Percentiles rank a stretch among this genome's conserved stretches.
Evolutionary conservation across 805 yeast genomes (phyloP).

Genomic region (Candida coleopterorum): DNA sequence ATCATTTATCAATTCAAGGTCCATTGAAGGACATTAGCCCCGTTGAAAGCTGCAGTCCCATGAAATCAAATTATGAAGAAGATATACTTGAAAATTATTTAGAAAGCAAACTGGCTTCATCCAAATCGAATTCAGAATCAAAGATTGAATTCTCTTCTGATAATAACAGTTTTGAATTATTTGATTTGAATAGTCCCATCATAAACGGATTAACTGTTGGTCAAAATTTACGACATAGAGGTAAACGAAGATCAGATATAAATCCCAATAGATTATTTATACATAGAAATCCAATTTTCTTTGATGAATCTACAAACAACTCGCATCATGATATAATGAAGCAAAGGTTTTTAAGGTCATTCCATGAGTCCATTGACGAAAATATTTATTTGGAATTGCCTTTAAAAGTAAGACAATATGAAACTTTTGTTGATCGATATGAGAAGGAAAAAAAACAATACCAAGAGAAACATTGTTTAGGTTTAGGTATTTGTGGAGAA

Average conservation of each 20-base stretch:
- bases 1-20: conserved; percentile 25
- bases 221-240: conserved; percentile 18
- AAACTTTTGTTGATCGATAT: conserved; percentile 8
- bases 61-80: conserved; percentile 13
- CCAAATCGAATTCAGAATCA: background rate
- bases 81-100: conserved; percentile 36
- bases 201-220: conserved; percentile 33
- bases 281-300: conserved; percentile 11
- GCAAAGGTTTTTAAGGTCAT: conserved; percentile 12
- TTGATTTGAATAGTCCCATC: conserved; percentile 26
- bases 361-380: conserved; percentile 21
- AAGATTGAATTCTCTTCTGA: background rate
- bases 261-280: conserved; percentile 14
- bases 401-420: conserved; percentile 13
- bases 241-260: background rate
- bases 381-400: conserved; percentile 12
- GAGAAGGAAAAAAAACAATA: background rate
- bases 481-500: background rate
- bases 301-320: background rate
- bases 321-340: conserved; percentile 3
- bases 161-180: conserved; percentile 15
- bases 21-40: background rate
- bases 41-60: conserved; percentile 10
- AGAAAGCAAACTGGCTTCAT: conserved; percentile 19
- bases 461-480: no score